Conservation (phyloP, 2,329 filamentous ascomycete genomes). For the Colletotrichum siamense region DNA sequence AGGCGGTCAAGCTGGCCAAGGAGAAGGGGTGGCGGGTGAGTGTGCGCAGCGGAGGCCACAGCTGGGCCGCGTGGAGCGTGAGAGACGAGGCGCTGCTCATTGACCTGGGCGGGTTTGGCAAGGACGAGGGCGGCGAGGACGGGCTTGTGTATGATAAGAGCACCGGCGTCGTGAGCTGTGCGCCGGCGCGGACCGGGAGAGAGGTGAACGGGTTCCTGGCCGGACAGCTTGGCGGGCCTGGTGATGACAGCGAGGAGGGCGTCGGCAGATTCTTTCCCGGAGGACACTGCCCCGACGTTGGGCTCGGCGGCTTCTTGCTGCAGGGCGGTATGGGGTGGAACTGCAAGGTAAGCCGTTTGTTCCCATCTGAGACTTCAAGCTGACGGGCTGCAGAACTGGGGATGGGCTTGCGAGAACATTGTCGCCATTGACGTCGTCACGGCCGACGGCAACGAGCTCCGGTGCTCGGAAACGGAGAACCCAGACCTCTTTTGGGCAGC, state of each 20-base stretch:
- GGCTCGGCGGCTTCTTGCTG: constrained; percentile 59
- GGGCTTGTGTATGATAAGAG: constrained; percentile 42
- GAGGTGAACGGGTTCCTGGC: constrained; percentile 45
- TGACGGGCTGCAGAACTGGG: constrained; percentile 49
- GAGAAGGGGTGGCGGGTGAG: constrained; percentile 39
- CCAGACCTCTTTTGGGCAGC: constrained; percentile 64
- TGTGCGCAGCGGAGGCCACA: constrained; percentile 54
- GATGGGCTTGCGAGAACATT: constrained; percentile 60
- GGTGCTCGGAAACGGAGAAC: constrained; percentile 49
- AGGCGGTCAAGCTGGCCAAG: constrained; percentile 44
- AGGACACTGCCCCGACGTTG: constrained; percentile 63
- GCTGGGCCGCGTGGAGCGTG: constrained; percentile 55
- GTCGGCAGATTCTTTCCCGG: constrained; percentile 53
- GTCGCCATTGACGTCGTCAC: constrained; percentile 52
- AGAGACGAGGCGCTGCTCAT: constrained; percentile 49
- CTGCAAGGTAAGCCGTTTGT: constrained; percentile 45
- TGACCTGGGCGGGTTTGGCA: constrained; percentile 31
- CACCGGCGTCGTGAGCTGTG: constrained; percentile 43
- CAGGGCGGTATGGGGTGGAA: constrained; percentile 67
- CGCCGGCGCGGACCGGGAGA: constrained; percentile 53
- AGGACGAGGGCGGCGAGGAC: constrained; percentile 24
- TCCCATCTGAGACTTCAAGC: neutral
- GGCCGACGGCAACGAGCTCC: constrained; percentile 46
- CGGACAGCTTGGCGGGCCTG: constrained; percentile 20
- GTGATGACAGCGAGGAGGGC: neutral